Evolutionary conservation across 2,329 filamentous ascomycete genomes (phyloP).

Genomic region (Talaromyces funiculosus): DNA sequence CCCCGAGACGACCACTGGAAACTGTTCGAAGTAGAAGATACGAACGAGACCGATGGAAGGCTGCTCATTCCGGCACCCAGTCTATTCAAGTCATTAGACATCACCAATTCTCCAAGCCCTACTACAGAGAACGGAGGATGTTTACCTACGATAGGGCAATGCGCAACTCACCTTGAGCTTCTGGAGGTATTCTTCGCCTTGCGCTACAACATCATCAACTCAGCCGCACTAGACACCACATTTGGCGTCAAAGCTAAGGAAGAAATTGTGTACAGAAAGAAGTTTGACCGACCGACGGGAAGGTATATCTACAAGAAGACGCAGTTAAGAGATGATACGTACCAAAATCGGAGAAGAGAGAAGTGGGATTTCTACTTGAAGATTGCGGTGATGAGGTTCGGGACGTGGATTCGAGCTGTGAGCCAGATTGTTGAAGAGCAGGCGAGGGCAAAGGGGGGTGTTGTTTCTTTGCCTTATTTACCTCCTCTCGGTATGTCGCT

Average conservation of each 20-base stretch:
- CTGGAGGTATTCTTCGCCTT: slow-evolving; percentile 14
- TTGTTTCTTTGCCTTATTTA: not conserved
- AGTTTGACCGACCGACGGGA: not conserved
- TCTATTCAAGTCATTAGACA: not conserved
- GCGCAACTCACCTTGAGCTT: slow-evolving; percentile 18
- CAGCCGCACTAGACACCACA: slow-evolving; percentile 9
- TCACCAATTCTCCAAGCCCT: not conserved
- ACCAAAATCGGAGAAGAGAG: slow-evolving; percentile 6
- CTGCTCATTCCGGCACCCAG: not conserved
- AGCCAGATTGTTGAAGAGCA: not conserved
- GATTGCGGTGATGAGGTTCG: slow-evolving; percentile 16
- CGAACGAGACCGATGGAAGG: not conserved
- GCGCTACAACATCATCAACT: slow-evolving; percentile 13
- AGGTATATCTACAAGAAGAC: not conserved
- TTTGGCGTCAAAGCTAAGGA: slow-evolving; percentile 11
- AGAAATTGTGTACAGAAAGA: slow-evolving; percentile 1
- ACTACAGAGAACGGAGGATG: not conserved
- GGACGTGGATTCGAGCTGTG: slow-evolving; percentile 10
- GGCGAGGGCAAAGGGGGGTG: not conserved
- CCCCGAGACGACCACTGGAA: not conserved
- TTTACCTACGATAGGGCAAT: slow-evolving; percentile 7
- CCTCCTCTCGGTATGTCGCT: slow-evolving; percentile 6
- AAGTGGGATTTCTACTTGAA: slow-evolving; percentile 17
- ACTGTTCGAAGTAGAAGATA: not conserved
- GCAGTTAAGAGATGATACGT: slow-evolving; percentile 12